These are phyloP conservation scores for Pezicula carpinea DNA, from an alignment of 2,329 filamentous ascomycete genomes.

Conservation along the genomic window DNA sequence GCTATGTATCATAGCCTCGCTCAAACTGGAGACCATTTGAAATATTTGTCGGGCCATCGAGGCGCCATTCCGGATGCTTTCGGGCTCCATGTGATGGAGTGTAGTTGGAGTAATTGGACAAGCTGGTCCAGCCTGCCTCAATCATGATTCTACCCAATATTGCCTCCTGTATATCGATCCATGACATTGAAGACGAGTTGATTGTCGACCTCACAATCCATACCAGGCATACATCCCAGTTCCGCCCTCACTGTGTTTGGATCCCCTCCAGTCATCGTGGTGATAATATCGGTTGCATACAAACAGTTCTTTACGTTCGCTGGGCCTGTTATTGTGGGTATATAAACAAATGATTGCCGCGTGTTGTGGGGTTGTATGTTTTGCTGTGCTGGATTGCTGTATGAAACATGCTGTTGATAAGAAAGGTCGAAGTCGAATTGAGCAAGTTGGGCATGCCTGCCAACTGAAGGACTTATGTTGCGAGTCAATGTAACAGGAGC, in stretches of 20 bases:
- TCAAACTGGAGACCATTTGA: background rate
- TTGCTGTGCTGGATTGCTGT: constrained; percentile 7
- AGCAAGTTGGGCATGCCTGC: constrained; percentile 12
- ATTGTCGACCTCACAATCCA: constrained; percentile 39
- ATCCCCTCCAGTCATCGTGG: constrained; percentile 35
- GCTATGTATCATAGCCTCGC: no score
- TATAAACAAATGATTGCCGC: constrained; percentile 13
- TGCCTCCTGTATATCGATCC: constrained; percentile 34
- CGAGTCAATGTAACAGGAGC: constrained; percentile 12
- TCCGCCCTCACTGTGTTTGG: constrained; percentile 32
- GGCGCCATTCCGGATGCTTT: no score
- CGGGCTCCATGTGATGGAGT: no score
- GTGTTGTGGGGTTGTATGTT: constrained; percentile 9
- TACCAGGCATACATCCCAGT: constrained; percentile 33
- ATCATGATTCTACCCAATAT: constrained; percentile 14
- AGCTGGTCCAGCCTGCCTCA: no score
- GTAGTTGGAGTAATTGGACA: no score
- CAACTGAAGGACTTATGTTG: constrained; percentile 8
- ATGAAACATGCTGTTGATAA: constrained; percentile 8
- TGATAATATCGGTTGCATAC: constrained; percentile 39
- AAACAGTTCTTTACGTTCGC: constrained; percentile 28
- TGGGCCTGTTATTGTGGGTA: constrained; percentile 7
- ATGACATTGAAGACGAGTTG: constrained; percentile 37
- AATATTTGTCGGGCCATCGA: no score
- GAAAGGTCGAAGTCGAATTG: constrained; percentile 18